Base-by-base conservation (phyloP, 495 filamentous ascomycete genomes). In the Arthonia radiata region DNA sequence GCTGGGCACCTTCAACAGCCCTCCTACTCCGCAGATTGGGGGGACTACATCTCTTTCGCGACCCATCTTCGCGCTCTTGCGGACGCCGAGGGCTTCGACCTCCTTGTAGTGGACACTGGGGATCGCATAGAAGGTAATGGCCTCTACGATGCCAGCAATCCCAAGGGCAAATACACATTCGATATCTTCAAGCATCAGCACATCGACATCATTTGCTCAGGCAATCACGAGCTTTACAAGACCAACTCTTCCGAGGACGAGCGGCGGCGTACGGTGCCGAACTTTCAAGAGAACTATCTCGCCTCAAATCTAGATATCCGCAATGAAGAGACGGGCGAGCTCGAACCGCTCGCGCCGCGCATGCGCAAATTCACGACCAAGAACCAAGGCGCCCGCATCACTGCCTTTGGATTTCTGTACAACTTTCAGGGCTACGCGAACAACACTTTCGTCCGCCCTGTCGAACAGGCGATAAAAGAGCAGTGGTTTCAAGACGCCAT, bases 181-280 rank as follows among this genome's bases (percentile, higher is more conserved):
- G 72, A 80, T 25, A 86, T 97, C 30, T 61, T 86, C 39, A 67
- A 62, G 25, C 54, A 86, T 34, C 79, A 91, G 38, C 43, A 67
- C 12, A 63, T 94, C 24, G 83, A 97, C 47, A 49, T 89, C 19
- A 54, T 97, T 14, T 82, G 75, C 19, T 71, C 75, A 4, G 86
- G 86, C 24, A 97, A 97, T 41, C 86, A 97, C 49, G 86, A 97
- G 51, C 59, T 97, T 19, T 97, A 97, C 53, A 66, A 80, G 36
- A 50, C 55, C 28, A 64, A 63, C 24, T 76, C 80, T 1, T 73
- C 80, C 4, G 57, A 69, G 14, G 55, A 65, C 21, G 86, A 97
- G 39, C 77, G 78, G 41, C 46, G 57, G 17, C 56, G 54, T 26
- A 89, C 78, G 1, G 72, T 91, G 1, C 76, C 77, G 2, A 67